Evolutionary conservation across 148 eudicot species (phyloP).

Genomic region (Drosera capensis): DNA sequence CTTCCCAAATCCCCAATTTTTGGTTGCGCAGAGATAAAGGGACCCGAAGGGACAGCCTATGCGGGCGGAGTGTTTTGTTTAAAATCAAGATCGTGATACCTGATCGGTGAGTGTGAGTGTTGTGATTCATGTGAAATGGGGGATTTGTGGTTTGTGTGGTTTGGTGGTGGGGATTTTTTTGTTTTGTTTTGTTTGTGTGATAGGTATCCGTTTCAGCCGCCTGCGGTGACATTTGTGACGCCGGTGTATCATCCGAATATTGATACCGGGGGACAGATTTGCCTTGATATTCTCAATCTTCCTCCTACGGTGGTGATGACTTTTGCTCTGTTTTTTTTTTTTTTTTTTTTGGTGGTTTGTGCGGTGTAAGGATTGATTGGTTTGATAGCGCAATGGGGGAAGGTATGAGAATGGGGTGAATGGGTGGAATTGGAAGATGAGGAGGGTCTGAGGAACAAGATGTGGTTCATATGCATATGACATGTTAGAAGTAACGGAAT

Average conservation of each 20-base stretch:
- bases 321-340: neutral
- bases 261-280: constrained; percentile 47
- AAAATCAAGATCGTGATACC: constrained; percentile 41
- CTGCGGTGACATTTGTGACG: constrained; percentile 40
- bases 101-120: constrained; percentile 36
- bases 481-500: too few relatives aligned
- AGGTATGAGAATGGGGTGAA: too few relatives aligned
- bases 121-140: too few relatives aligned
- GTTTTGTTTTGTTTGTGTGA: neutral
- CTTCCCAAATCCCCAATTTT: neutral
- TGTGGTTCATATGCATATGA: too few relatives aligned
- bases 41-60: constrained; percentile 45
- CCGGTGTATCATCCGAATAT: constrained; percentile 53
- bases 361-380: neutral
- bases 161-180: neutral
- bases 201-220: constrained; percentile 64
- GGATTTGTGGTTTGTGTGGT: neutral
- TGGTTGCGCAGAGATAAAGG: constrained; percentile 23
- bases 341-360: too few relatives aligned
- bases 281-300: constrained; percentile 51
- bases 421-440: too few relatives aligned
- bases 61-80: constrained; percentile 29
- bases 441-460: too few relatives aligned
- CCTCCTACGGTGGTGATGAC: constrained; percentile 34
- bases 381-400: too few relatives aligned